Conservation (phyloP, 1,139 yeast genomes). For the Pichia terricola region DNA sequence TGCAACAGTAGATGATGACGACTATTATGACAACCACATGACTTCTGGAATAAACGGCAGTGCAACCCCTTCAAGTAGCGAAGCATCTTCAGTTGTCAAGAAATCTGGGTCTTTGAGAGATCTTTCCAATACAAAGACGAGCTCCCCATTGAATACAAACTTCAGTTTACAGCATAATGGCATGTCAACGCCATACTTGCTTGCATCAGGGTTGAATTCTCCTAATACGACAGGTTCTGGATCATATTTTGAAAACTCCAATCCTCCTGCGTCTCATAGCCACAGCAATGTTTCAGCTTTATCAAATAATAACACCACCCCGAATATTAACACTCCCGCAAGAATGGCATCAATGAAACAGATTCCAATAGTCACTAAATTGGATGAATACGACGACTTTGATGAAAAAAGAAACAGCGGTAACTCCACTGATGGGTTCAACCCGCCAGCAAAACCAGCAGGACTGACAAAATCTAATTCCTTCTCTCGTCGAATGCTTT, state of each 20-base stretch:
- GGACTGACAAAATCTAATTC: conserved; percentile 12
- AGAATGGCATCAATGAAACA: conserved; percentile 18
- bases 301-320: not conserved
- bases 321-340: conserved; percentile 7
- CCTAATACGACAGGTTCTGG: conserved; percentile 22
- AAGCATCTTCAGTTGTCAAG: conserved; percentile 8
- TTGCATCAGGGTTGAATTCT: conserved; percentile 43
- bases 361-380: conserved; percentile 25
- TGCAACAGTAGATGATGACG: not conserved
- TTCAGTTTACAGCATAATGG: conserved; percentile 26
- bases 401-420: not conserved
- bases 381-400: conserved; percentile 19
- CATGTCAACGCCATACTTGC: conserved; percentile 50
- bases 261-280: not conserved
- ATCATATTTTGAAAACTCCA: not conserved
- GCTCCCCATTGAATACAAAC: conserved; percentile 14
- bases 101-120: conserved; percentile 13
- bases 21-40: conserved; percentile 10
- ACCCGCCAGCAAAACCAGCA: conserved; percentile 5
- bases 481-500: conserved; percentile 21
- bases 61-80: conserved; percentile 13
- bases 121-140: conserved; percentile 16
- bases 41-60: conserved; percentile 6
- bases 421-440: not conserved
- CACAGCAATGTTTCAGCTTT: not conserved